phyloP scores from a whole-genome alignment of 1,139 yeast genomes.

The Nakaseomyces uthaithaninus region DNA sequence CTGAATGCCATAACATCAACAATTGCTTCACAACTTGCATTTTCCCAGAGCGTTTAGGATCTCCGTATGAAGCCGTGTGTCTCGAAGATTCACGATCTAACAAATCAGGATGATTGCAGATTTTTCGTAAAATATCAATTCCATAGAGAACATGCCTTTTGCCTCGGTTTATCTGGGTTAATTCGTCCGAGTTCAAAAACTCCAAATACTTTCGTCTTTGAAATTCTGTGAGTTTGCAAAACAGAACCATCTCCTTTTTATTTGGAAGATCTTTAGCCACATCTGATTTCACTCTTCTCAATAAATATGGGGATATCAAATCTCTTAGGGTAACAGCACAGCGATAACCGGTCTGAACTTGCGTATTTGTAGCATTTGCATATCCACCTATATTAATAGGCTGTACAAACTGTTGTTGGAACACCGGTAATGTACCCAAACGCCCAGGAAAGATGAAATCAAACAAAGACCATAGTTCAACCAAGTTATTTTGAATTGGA shows the following conservation, averaged over 20 bases:
- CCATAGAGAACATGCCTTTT: slow-evolving; percentile 79
- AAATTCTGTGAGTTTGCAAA: slow-evolving; percentile 70
- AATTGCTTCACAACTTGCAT: slow-evolving; percentile 80
- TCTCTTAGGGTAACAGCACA: slow-evolving; percentile 90
- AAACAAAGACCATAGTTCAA: slow-evolving; percentile 89
- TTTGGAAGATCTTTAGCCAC: slow-evolving; percentile 96
- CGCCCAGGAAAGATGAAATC: slow-evolving; percentile 94
- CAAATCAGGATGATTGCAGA: slow-evolving; percentile 93
- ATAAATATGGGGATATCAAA: slow-evolving; percentile 77
- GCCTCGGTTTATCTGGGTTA: slow-evolving; percentile 65
- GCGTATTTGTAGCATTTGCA: slow-evolving; percentile 92
- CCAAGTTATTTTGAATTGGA: slow-evolving; percentile 87
- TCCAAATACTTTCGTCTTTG: slow-evolving; percentile 69
- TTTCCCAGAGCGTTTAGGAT: slow-evolving; percentile 72
- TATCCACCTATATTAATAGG: slow-evolving; percentile 98
- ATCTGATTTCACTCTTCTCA: slow-evolving; percentile 82
- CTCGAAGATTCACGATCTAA: slow-evolving; percentile 47
- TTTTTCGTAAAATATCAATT: slow-evolving; percentile 78
- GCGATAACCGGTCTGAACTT: slow-evolving; percentile 92
- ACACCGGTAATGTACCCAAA: slow-evolving; percentile 88
- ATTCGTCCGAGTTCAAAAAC: slow-evolving; percentile 69
- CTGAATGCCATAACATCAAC: slow-evolving; percentile 65
- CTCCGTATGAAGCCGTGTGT: slow-evolving; percentile 48
- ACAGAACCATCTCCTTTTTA: slow-evolving; percentile 87
- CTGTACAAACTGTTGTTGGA: slow-evolving; percentile 81